phyloP scores from a whole-genome alignment of 345 rosid species.

The Eutrema heterophyllum region DNA sequence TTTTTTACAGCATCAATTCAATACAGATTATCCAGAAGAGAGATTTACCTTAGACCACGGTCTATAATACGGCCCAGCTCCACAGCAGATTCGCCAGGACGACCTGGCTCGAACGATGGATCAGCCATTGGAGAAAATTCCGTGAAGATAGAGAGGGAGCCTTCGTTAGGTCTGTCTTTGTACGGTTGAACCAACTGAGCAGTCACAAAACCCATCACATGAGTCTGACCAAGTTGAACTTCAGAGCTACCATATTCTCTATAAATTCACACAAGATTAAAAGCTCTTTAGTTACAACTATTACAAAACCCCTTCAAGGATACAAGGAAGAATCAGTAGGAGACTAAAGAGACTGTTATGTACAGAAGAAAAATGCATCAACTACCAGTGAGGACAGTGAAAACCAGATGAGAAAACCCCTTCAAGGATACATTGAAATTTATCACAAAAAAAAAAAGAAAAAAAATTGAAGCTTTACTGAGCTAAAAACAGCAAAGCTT shows the following conservation, averaged over 20 bases:
- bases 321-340: not conserved
- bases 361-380: not conserved
- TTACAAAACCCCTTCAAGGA: not conserved
- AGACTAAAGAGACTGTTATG: not conserved
- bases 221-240: slow-evolving; percentile 95
- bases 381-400: not conserved
- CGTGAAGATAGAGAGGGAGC: slow-evolving; percentile 64
- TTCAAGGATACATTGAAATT: not conserved
- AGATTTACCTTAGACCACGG: slow-evolving; percentile 79
- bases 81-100: slow-evolving; percentile 80
- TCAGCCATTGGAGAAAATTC: slow-evolving; percentile 99
- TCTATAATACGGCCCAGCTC: slow-evolving; percentile 88
- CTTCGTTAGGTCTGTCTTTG: slow-evolving; percentile 86
- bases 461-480: not conserved
- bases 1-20: not conserved
- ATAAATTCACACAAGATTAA: not conserved
- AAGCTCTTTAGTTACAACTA: not conserved
- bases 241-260: slow-evolving; percentile 94
- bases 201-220: slow-evolving; percentile 82
- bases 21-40: not conserved
- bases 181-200: slow-evolving; percentile 85
- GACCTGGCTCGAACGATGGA: slow-evolving; percentile 93
- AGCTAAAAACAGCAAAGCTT: not conserved
- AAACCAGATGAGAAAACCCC: not conserved
- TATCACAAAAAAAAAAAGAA: not conserved